Evolutionary conservation across 768 basidiomycete genomes (phyloP), one percentile per base, ranked within the genome.

Genomic region (Polyporus arcularius): DNA sequence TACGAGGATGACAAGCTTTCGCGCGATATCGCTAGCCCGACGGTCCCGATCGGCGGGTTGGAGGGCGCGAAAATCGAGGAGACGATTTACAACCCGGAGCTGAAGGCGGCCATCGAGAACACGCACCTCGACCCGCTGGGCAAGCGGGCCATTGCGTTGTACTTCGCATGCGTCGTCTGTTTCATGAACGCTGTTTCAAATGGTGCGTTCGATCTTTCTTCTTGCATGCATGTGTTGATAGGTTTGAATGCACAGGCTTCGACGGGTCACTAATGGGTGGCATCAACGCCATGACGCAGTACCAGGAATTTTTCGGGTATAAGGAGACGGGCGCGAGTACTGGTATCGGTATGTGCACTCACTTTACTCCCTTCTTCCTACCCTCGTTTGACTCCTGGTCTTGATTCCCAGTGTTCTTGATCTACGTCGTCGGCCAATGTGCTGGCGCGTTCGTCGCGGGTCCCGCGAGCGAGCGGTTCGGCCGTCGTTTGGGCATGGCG

Each of bases 51-150:
- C 30, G 41, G 14, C 31, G 35, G 35, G 35, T 11, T 53, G n/a
- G 39, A 53, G 52, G 52, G 28, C 26, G 40, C 40, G 52, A 40
- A 28, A 15, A 40, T 53, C 40, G 52, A 40, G 52, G 52, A 53
- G 52, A 53, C 52, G 18, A 53, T 42, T 10, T 42, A 21, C 40
- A 40, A 53, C 16, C n/a, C 40, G 16, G 52, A 53, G 21, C 21
- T 53, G n/a, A 53, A 53, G 40, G 52, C 52, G 11, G 52, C 52
- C 52, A 53, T 53, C 35, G 52, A 53, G 21, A 53, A 28, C 52
- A 53, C 52, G 11, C 15, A 42, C 4, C 52, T 53, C 38, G 52
- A 53, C 21, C 52, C 52, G 16, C 18, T 16, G n/a, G 41, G 52
- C 52, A 40, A 38, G 14, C 52, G 52, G 8, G 52, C 52, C n/a